Percentiles rank a stretch among this genome's conserved stretches.
phyloP scores from a whole-genome alignment of 1,284 basidiomycete species.

The Cutaneotrichosporon dermatis region DNA sequence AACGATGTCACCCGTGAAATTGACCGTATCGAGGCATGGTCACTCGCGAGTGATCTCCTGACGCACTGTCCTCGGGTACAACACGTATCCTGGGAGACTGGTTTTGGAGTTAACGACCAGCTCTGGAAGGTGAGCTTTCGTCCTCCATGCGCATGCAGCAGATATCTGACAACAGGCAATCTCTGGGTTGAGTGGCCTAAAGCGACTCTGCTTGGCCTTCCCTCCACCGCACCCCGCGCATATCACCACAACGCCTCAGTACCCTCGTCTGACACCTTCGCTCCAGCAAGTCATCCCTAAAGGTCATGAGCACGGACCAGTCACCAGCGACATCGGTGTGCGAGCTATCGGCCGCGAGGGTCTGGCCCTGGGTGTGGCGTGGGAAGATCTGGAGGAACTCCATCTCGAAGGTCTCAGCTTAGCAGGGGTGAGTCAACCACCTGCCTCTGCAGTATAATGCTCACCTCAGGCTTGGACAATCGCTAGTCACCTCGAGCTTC shows the following conservation, averaged over 20 bases:
- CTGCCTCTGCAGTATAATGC: background rate
- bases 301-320: background rate
- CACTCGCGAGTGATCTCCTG: constrained; percentile 11
- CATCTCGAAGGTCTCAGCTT: constrained; percentile 8
- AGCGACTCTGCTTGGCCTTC: constrained; percentile 3
- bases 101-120: constrained; percentile 13
- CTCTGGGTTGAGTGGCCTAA: constrained; percentile 1
- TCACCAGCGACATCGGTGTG: background rate
- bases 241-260: background rate
- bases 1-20: constrained; percentile 8
- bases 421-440: constrained; percentile 20
- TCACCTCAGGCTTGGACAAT: constrained; percentile 22
- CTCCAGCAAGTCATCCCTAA: constrained; percentile 6
- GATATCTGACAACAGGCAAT: constrained; percentile 12
- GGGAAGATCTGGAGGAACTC: constrained; percentile 28
- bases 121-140: constrained; percentile 13
- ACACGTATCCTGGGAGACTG: constrained; percentile 17
- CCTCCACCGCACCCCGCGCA: constrained; percentile 10
- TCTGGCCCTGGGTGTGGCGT: constrained; percentile 23
- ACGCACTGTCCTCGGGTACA: constrained; percentile 7
- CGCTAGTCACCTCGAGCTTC: constrained; percentile 20
- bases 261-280: constrained; percentile 13
- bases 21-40: constrained; percentile 16
- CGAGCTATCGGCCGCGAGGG: constrained; percentile 15
- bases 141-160: background rate